Conservation (phyloP, 1,284 basidiomycete species). For the Ceratobasidium sp. region DNA sequence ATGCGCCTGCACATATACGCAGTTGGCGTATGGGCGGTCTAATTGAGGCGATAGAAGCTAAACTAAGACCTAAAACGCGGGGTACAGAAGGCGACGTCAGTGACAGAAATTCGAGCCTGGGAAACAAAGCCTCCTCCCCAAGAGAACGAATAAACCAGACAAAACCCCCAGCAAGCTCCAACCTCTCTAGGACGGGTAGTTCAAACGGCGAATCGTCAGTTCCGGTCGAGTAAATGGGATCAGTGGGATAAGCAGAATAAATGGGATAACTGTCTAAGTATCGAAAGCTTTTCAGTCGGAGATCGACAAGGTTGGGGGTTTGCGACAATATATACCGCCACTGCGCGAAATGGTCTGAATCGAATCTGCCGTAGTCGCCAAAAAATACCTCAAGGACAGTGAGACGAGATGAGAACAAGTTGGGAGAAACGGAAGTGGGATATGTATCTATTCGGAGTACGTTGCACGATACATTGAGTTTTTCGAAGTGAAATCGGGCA, state of each 20-base stretch:
- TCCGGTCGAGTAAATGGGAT: no score
- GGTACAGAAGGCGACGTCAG: not conserved
- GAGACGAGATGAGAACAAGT: slow-evolving; percentile 12
- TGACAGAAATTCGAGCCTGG: not conserved
- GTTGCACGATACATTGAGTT: not conserved
- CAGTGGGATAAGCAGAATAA: no score
- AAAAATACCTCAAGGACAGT: slow-evolving; percentile 9
- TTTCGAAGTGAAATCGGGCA: not conserved
- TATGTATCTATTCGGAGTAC: slow-evolving; percentile 8
- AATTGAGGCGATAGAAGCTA: not conserved
- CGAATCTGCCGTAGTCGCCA: not conserved
- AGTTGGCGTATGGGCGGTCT: not conserved
- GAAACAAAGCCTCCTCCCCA: not conserved
- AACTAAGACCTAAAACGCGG: not conserved
- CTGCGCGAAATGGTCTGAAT: not conserved
- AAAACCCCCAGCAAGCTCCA: slow-evolving; percentile 10
- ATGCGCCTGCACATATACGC: not conserved
- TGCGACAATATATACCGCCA: not conserved
- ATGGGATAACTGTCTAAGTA: no score
- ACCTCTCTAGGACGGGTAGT: not conserved
- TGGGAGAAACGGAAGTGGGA: not conserved
- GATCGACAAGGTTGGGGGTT: slow-evolving; percentile 9
- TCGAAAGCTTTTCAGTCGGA: not conserved
- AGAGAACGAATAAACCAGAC: not conserved
- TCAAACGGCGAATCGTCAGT: not conserved